Percentiles rank a stretch among this genome's conserved stretches.
Evolutionary conservation across 192 early-diverging fungal species (phyloP).

Genomic region (Backusella tarrabulga): DNA sequence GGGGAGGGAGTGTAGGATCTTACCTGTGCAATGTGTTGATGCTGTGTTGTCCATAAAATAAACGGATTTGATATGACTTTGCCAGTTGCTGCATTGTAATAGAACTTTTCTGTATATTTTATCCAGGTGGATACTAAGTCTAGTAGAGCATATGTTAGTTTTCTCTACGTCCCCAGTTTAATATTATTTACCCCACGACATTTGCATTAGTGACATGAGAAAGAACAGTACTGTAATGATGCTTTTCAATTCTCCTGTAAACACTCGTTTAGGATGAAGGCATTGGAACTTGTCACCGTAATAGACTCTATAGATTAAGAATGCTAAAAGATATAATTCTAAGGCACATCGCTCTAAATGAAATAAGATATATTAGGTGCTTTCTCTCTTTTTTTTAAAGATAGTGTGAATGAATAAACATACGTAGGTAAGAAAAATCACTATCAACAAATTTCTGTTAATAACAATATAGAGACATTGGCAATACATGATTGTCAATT

Average conservation of each 20-base stretch:
- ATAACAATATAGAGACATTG: too few species aligned
- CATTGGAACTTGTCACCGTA: conserved; percentile 24
- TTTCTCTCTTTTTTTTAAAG: too few species aligned
- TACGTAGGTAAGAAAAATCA: conserved; percentile 32
- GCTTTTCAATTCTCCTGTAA: conserved; percentile 29
- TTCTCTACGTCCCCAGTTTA: not conserved
- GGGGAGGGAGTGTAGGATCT: too few species aligned
- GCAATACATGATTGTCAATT: not conserved
- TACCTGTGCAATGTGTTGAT: conserved; percentile 21
- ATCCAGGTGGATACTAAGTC: conserved; percentile 27
- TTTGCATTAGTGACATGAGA: conserved; percentile 20
- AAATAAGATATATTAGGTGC: not conserved
- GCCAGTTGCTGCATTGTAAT: not conserved
- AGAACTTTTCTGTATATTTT: conserved; percentile 30
- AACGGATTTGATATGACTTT: conserved; percentile 23
- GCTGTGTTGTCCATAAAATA: conserved; percentile 10
- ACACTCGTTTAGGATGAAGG: conserved; percentile 11
- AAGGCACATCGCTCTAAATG: conserved; percentile 2
- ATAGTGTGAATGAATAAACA: not conserved
- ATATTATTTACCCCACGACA: conserved; percentile 23
- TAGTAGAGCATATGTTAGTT: not conserved
- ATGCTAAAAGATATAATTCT: conserved; percentile 7
- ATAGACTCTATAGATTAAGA: conserved; percentile 20
- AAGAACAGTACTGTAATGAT: conserved; percentile 32
- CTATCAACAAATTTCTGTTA: not conserved